Base-by-base conservation (phyloP, 2,329 filamentous ascomycete genomes). In the Coniochaeta pulveracea region DNA sequence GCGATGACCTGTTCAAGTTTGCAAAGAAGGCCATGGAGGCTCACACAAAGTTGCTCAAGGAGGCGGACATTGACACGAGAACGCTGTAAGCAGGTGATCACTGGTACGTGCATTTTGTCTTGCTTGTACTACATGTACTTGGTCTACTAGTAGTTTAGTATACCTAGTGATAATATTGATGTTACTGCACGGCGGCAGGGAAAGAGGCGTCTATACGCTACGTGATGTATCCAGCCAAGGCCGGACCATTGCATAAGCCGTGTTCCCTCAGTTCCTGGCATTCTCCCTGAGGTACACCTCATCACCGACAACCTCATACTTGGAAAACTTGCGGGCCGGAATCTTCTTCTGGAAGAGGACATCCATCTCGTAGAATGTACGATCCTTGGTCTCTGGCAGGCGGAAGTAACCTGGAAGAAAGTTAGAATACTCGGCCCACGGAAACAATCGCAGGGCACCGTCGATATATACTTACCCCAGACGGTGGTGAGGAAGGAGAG, bases 351-450 rank as follows among this genome's bases (percentile, higher is more conserved):
- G 44, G 39, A 50, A 52, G 57, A 61, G 57, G 38, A 56, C 48
- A 34, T 64, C 61, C 49, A 64, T 46, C 43, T 64, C 61, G 33
- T 57, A 58, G 41, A 60, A 63, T 3, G 61, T 64, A 22, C 60
- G 55, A 34, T 50, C 57, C 49, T 61, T 63, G 31, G 59, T 61
- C 49, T 64, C 61, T 16, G 60, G 58, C 35, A 63, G 42, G 14
- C 60, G 54, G 46, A 62, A 63, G 40, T 51, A 63, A 19, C 28
- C n/a, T n/a, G n/a, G n/a, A n/a, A n/a, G n/a, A n/a, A n/a, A n/a
- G n/a, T n/a, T n/a, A n/a, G n/a, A n/a, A n/a, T n/a, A n/a, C n/a
- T n/a, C n/a, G n/a, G n/a, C n/a, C n/a, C n/a, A n/a, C n/a, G n/a
- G n/a, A n/a, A n/a, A n/a, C n/a, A n/a, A n/a, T n/a, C n/a, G 6